Evolutionary conservation across 164 flowering plant species (phyloP).

Genomic region (Houttuynia cordata): DNA sequence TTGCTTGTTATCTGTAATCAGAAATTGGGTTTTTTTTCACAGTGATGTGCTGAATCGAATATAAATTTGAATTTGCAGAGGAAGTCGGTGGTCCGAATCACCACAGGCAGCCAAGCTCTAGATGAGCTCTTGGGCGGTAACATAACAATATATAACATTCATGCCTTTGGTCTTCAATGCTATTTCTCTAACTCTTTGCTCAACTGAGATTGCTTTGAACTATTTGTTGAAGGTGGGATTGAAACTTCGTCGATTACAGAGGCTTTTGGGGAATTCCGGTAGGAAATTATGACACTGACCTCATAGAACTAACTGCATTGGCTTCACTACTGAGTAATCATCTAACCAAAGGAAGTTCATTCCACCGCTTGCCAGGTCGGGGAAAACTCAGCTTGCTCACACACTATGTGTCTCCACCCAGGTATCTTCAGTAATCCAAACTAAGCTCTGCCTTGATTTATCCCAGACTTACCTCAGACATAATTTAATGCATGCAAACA

Average conservation of each 20-base stretch:
- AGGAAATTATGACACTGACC: slow-evolving; percentile 1
- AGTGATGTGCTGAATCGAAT: neutral
- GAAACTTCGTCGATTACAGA: slow-evolving; percentile 84
- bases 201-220: neutral
- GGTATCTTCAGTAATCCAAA: slow-evolving; percentile 24
- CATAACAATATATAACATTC: neutral
- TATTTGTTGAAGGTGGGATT: slow-evolving; percentile 51
- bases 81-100: slow-evolving; percentile 66
- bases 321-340: neutral
- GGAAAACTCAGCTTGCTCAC: slow-evolving; percentile 99
- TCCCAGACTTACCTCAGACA: neutral
- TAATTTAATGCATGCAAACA: neutral
- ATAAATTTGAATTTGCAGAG: slow-evolving; percentile 31
- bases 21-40: neutral
- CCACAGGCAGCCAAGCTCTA: slow-evolving; percentile 94
- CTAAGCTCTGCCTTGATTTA: neutral
- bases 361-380: slow-evolving; percentile 41
- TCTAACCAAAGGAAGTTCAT: no score
- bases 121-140: slow-evolving; percentile 96
- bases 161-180: neutral
- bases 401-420: slow-evolving; percentile 94
- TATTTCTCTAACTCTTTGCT: neutral
- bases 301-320: neutral
- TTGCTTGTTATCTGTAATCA: neutral
- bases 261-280: slow-evolving; percentile 98